Evolutionary conservation across 495 filamentous ascomycete genomes (phyloP).

Genomic region (Ramalina intermedia): DNA sequence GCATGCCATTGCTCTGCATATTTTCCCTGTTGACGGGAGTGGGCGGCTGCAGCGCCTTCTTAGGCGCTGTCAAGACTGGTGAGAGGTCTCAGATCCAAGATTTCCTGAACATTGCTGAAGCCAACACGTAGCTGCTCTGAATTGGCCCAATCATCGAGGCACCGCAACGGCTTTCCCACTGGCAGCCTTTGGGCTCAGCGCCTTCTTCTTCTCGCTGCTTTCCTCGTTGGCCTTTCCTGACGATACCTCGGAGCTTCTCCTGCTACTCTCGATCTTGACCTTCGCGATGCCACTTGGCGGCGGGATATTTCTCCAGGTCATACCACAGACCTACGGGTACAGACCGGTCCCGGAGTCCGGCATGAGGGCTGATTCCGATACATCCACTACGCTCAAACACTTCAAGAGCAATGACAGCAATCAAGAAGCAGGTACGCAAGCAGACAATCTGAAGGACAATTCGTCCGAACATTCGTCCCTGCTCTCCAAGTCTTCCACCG

Average conservation of each 20-base stretch:
- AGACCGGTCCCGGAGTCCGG: conserved; percentile 42
- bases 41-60: conserved; percentile 78
- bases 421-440: conserved; percentile 56
- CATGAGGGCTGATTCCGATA: conserved; percentile 36
- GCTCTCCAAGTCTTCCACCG: conserved; percentile 43
- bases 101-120: not conserved
- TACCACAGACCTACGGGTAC: conserved; percentile 50
- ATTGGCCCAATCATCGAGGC: conserved; percentile 83
- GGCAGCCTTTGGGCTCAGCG: conserved; percentile 85
- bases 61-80: conserved; percentile 69
- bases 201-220: conserved; percentile 81
- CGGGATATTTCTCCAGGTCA: conserved; percentile 68
- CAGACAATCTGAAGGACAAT: conserved; percentile 22
- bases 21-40: conserved; percentile 74
- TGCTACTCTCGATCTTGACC: conserved; percentile 70
- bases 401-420: conserved; percentile 43
- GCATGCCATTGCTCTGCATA: conserved; percentile 58
- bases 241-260: conserved; percentile 63
- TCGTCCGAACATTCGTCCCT: conserved; percentile 74
- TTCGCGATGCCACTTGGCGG: conserved; percentile 55
- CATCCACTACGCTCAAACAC: conserved; percentile 32
- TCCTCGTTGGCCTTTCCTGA: conserved; percentile 71
- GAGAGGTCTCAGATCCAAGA: conserved; percentile 6
- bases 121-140: conserved; percentile 51
- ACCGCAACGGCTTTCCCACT: conserved; percentile 90